phyloP scores from a whole-genome alignment of 2,329 filamentous ascomycete species.

The Penicillium sp. region DNA sequence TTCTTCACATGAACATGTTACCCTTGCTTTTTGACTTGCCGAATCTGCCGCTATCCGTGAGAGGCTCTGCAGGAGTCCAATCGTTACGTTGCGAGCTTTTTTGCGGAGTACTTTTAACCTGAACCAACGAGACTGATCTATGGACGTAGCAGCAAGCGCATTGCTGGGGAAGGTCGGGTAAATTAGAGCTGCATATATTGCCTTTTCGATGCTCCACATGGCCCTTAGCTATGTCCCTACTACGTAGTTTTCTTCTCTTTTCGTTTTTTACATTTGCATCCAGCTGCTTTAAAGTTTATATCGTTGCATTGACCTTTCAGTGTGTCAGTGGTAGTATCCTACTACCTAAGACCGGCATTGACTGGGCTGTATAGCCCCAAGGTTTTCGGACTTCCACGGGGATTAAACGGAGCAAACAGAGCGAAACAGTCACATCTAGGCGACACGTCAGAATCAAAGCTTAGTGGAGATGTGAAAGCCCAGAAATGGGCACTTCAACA shows the following conservation, averaged over 20 bases:
- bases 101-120: no score
- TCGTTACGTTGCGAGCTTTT: no score
- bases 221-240: no score
- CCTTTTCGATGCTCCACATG: not conserved
- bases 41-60: no score
- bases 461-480: not conserved
- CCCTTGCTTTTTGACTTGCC: no score
- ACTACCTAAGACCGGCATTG: not conserved
- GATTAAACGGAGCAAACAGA: not conserved
- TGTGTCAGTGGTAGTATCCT: not conserved
- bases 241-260: not conserved
- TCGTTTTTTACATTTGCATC: not conserved
- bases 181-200: not conserved
- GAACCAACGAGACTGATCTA: no score
- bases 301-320: not conserved
- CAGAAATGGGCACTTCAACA: no score
- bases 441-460: not conserved
- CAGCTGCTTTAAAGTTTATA: not conserved
- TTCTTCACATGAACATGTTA: no score
- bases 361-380: not conserved
- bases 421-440: not conserved
- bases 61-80: no score
- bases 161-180: not conserved
- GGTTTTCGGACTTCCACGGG: not conserved
- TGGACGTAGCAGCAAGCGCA: no score